These are phyloP conservation scores for Thamnidium elegans DNA, from an alignment of 192 early-diverging fungal species.

Conservation along the genomic window DNA sequence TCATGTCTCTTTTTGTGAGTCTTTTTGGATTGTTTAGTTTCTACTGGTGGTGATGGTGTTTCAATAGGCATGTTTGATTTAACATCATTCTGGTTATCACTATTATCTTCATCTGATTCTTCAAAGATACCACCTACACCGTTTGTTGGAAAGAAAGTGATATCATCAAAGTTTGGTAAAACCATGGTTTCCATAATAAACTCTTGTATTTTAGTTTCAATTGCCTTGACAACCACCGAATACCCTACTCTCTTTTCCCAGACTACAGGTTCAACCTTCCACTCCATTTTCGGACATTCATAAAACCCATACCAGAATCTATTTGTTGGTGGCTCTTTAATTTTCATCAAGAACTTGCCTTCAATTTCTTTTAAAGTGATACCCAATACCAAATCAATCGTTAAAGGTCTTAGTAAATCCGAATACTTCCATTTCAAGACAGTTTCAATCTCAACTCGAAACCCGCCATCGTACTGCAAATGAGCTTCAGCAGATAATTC, in stretches of 20 bases:
- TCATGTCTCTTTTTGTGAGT: neutral
- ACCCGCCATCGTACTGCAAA: constrained; percentile 78
- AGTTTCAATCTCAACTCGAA: constrained; percentile 75
- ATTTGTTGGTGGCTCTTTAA: constrained; percentile 81
- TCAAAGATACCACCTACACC: constrained; percentile 62
- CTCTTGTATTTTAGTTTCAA: constrained; percentile 83
- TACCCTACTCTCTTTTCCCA: constrained; percentile 80
- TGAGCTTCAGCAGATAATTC: constrained; percentile 76
- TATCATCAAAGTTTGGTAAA: constrained; percentile 89
- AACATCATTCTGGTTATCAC: neutral
- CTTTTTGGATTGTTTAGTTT: neutral
- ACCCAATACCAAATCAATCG: constrained; percentile 76
- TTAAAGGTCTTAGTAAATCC: constrained; percentile 52
- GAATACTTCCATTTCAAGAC: constrained; percentile 39
- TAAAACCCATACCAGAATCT: constrained; percentile 89
- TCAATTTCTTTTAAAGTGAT: constrained; percentile 71
- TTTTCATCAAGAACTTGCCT: constrained; percentile 75
- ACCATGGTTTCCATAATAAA: constrained; percentile 79
- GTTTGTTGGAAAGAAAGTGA: constrained; percentile 71
- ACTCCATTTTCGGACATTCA: constrained; percentile 72
- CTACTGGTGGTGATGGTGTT: neutral
- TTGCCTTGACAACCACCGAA: constrained; percentile 73
- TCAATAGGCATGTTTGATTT: neutral
- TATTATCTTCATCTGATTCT: constrained; percentile 5
- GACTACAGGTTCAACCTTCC: constrained; percentile 80